Evolutionary conservation across 2,329 filamentous ascomycete genomes (phyloP).

Genomic region (Colletotrichum truncatum): DNA sequence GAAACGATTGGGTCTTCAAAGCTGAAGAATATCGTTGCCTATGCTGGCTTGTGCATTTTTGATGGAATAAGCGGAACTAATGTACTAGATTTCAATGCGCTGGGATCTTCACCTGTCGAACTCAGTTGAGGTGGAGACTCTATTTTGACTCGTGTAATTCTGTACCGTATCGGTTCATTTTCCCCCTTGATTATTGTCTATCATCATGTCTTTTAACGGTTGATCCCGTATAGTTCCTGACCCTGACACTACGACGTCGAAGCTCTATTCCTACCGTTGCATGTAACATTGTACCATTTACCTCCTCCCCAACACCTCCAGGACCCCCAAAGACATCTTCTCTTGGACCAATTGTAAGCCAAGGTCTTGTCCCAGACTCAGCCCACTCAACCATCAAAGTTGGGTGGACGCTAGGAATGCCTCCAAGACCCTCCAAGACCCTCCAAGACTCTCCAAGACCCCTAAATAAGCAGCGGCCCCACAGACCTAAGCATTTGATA

Average conservation of each 20-base stretch:
- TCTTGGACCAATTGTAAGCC: neutral
- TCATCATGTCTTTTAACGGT: conserved; percentile 1
- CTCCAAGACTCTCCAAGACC: conserved; percentile 14
- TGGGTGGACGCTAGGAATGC: neutral
- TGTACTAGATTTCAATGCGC: too few species aligned
- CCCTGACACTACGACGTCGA: neutral
- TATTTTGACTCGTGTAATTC: neutral
- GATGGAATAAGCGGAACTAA: too few species aligned
- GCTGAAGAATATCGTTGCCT: too few species aligned
- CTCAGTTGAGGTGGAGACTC: too few species aligned
- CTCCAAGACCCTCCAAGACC: conserved; percentile 13
- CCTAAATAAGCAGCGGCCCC: neutral
- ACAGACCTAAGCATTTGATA: conserved; percentile 10
- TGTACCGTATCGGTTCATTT: conserved; percentile 10
- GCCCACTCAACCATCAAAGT: neutral
- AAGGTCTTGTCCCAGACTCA: neutral
- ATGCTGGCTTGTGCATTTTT: too few species aligned
- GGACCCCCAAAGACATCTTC: neutral
- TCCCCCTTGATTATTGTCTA: conserved; percentile 1
- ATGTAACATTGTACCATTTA: too few species aligned
- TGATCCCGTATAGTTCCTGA: neutral
- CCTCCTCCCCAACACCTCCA: too few species aligned
- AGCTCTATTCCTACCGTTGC: too few species aligned
- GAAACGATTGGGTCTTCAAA: too few species aligned
- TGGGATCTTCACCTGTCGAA: neutral